These are phyloP conservation scores for Diutina catenulata DNA, from an alignment of 1,139 yeast genomes.

Conservation along the genomic window DNA sequence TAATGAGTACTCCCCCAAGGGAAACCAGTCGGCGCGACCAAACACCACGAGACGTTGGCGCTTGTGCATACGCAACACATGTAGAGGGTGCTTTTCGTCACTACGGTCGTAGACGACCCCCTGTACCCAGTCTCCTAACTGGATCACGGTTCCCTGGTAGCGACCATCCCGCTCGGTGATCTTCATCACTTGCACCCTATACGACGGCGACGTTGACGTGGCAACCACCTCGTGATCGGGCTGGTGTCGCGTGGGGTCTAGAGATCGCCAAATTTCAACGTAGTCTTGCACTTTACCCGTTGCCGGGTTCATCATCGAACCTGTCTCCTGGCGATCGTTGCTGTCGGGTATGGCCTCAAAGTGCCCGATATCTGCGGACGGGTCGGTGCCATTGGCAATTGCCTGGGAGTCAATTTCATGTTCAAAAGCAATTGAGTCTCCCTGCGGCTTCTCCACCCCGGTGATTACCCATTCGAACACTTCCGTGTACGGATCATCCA, in stretches of 20 bases:
- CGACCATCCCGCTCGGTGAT: too few relatives aligned
- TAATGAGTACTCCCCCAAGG: too few relatives aligned
- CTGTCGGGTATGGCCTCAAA: not conserved
- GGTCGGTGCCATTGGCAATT: constrained; percentile 14
- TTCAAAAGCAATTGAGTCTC: constrained; percentile 24
- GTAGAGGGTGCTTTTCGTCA: too few relatives aligned
- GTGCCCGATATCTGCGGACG: not conserved
- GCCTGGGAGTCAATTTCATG: constrained; percentile 33
- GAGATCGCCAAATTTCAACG: not conserved
- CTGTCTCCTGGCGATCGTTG: not conserved
- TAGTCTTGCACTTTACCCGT: not conserved
- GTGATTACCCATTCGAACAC: constrained; percentile 28
- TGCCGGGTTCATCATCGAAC: not conserved
- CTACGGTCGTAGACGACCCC: too few relatives aligned
- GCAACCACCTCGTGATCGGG: not conserved
- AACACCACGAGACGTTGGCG: too few relatives aligned
- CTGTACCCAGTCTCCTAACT: too few relatives aligned
- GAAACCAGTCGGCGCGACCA: too few relatives aligned
- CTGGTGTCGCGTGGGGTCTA: not conserved
- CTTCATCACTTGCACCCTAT: too few relatives aligned
- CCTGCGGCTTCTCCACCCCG: constrained; percentile 25
- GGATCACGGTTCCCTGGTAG: too few relatives aligned
- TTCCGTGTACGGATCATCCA: constrained; percentile 19
- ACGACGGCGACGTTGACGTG: too few relatives aligned
- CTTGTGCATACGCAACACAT: too few relatives aligned